Evolutionary conservation across 768 basidiomycete genomes (phyloP), one percentile per base, ranked within the genome.

Genomic region (Lyophyllum semitale): DNA sequence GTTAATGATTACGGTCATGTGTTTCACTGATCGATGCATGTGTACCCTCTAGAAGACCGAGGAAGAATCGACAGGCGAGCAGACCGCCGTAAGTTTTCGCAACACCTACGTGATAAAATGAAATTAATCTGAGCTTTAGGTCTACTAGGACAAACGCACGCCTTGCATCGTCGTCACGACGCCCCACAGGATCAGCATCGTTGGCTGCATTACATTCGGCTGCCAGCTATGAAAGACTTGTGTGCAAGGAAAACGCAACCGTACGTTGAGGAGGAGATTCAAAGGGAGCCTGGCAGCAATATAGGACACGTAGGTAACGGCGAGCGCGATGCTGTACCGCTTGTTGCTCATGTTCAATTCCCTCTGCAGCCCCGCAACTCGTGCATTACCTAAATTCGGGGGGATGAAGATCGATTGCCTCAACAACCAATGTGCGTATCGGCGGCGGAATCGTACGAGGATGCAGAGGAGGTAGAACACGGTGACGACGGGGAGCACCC

Each of bases 281-380:
- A 84, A 82, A 8, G 85, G 85, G 15, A 88, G 68, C 58, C 87
- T 85, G 7, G 83, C 78, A 4, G 69, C 65, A 49, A 85, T 84
- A 48, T 84, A 85, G 0, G 84, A 82, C 1, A 80, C 69, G 54
- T 78, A 80, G 1, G 77, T 77, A 30, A 80, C 75, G 1, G 78
- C 80, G 51, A 81, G 59, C 6, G 78, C 73, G 59, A 81, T 71
- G 61, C 79, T 76, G 57, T 84, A 85, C 60, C 80, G 69, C 9
- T 74, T 64, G 45, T 78, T 73, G 13, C 75, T 73, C 72, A 86
- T 74, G 41, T 77, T 70, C 43, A 88, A 65, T 44, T 82, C 76
- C 18, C 65, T 76, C 61, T 85, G 82, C 57, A 88, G 65, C 11
- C 85, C 85, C 8, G 84, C 85, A n/a, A n/a, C n/a, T n/a, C n/a